phyloP scores from a whole-genome alignment of 2,329 filamentous ascomycete genomes.

The Aspergillus texensis region DNA sequence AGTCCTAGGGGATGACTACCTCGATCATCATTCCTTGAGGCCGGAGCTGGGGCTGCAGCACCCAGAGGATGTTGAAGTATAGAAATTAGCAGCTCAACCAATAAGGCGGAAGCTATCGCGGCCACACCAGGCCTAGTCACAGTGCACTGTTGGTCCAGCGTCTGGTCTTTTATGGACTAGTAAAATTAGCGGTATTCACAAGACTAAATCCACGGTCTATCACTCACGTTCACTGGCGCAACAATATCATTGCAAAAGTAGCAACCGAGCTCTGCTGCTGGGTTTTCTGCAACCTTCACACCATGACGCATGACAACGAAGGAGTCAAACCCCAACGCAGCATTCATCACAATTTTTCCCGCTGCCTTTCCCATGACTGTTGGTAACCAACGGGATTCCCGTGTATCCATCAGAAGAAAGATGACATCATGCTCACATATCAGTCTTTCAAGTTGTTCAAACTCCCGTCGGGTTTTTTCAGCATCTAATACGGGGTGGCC shows the following conservation, averaged over 20 bases:
- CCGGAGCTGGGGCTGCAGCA: constrained; percentile 43
- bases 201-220: neutral
- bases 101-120: constrained; percentile 83
- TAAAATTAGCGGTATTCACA: constrained; percentile 1
- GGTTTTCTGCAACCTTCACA: constrained; percentile 59
- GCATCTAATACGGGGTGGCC: constrained; percentile 84
- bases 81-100: constrained; percentile 88
- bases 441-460: constrained; percentile 71
- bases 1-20: constrained; percentile 52
- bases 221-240: constrained; percentile 83
- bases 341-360: constrained; percentile 95
- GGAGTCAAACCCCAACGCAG: constrained; percentile 92
- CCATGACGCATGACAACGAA: constrained; percentile 98
- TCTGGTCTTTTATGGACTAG: constrained; percentile 90
- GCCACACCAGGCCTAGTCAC: constrained; percentile 93
- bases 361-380: constrained; percentile 93
- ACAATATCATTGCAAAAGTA: constrained; percentile 99
- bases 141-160: constrained; percentile 96
- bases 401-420: constrained; percentile 95
- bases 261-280: constrained; percentile 76
- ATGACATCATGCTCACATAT: constrained; percentile 87
- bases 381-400: constrained; percentile 92
- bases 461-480: constrained; percentile 70
- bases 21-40: constrained; percentile 33
- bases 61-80: constrained; percentile 78